Evolutionary conservation across 177 flowering plant species (phyloP), one percentile per base, ranked within the genome.

Genomic region (Vitis hybrid): DNA sequence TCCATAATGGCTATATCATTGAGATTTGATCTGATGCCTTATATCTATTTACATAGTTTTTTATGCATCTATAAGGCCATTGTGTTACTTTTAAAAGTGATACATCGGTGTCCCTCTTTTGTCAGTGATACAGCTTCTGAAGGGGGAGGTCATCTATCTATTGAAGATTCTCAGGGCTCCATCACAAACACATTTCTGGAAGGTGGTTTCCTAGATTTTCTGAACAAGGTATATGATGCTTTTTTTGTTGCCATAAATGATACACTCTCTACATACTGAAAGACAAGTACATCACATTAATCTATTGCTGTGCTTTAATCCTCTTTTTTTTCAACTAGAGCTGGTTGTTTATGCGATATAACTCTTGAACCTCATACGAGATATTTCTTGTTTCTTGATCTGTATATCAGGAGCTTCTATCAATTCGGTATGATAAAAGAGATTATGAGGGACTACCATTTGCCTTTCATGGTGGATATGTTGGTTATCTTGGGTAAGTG

Each of bases 401-500:
- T 74, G 13, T 78, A 33, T 77, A 18, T n/a, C 73, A 95, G 99
- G 99, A 93, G 75, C 93, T 95, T 31, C 83, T 69, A 15, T 87
- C 95, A 56, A 77, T 90, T 74, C 53, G 53, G 48, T 86, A 85
- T 76, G 83, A 85, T 2, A 81, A 86, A 72, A 79, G 83, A 64
- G 98, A 95, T 68, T 93, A 77, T 67, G 85, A 89, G 75, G 99
- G 93, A 51, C 73, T 95, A 64, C 99, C 99, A 14, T 93, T 95
- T 79, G 95, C 91, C 74, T 95, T 95, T 70, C 81, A 82, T 76
- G 98, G 99, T 71, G 98, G 99, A 75, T 95, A 83, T 81, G 75
- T 95, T 81, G 98, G 98, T 65, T 93, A 87, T 75, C 74, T 95
- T 5, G 98, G 98, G 98, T 91, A 88, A 63, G 91, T 72, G 12